phyloP scores from a whole-genome alignment of 805 yeast species.

The Torulaspora maleeae region DNA sequence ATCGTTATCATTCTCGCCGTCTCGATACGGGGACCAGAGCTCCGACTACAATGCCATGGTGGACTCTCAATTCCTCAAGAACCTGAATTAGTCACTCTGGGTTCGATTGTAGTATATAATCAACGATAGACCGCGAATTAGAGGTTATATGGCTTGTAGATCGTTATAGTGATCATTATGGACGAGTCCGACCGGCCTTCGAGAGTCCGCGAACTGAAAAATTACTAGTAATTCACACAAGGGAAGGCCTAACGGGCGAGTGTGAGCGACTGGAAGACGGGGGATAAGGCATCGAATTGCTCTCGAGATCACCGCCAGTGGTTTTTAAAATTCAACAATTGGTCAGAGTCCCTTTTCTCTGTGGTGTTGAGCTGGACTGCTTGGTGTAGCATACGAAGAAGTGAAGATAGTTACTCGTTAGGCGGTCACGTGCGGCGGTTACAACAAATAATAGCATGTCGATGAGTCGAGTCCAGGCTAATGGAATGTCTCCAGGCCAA shows the following conservation, averaged over 20 bases:
- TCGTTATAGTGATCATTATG: neutral
- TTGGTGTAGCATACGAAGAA: neutral
- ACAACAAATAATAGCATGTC: constrained; percentile 11
- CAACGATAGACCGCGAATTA: neutral
- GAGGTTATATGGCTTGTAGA: neutral
- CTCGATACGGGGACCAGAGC: constrained; percentile 9
- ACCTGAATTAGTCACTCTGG: constrained; percentile 3
- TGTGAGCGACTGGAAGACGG: neutral
- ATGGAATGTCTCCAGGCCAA: constrained; percentile 14
- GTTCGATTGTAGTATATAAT: neutral
- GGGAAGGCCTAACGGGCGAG: neutral
- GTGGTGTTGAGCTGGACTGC: neutral
- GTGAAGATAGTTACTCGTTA: neutral
- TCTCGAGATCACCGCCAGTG: neutral
- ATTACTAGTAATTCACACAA: neutral
- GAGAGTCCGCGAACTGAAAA: constrained; percentile 6
- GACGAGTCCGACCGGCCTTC: neutral
- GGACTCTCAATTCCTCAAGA: constrained; percentile 19
- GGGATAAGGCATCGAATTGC: neutral
- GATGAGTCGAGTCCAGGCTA: constrained; percentile 19
- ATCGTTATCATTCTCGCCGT: constrained; percentile 11
- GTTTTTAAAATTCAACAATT: neutral
- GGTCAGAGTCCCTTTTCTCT: neutral
- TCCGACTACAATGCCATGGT: constrained; percentile 18
- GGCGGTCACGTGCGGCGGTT: neutral